Conservation (phyloP, 495 filamentous ascomycete genomes). For the Amniculicola lignicola region DNA sequence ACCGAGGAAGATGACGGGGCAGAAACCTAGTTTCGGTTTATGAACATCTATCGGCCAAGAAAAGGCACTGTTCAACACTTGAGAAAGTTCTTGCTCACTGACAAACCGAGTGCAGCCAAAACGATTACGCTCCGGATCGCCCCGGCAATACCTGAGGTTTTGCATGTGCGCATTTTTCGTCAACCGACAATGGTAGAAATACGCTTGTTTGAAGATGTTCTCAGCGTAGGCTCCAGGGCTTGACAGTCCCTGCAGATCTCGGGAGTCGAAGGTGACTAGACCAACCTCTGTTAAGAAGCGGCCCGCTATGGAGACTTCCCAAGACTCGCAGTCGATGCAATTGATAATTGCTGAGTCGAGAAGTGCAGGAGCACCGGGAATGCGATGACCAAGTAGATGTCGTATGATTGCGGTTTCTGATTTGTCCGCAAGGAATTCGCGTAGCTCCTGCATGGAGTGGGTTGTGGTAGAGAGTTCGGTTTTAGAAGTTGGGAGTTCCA, state of each 20-base stretch:
- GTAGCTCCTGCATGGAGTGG: too few species aligned
- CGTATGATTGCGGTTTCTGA: neutral
- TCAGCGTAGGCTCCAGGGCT: neutral
- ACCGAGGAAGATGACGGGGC: constrained; percentile 13
- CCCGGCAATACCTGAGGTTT: constrained; percentile 1
- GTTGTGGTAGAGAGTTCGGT: too few species aligned
- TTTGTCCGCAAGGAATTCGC: neutral
- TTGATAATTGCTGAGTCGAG: neutral
- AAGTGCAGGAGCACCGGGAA: constrained; percentile 4
- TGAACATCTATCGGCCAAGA: neutral
- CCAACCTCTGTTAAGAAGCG: constrained; percentile 14
- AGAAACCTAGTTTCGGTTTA: constrained; percentile 8
- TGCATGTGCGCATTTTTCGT: constrained; percentile 3
- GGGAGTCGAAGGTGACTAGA: neutral
- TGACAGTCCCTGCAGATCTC: neutral
- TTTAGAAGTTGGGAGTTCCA: too few species aligned
- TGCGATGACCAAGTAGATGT: neutral
- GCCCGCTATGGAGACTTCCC: neutral
- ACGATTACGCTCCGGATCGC: neutral
- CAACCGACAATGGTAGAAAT: constrained; percentile 16
- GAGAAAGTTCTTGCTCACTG: neutral
- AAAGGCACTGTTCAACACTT: constrained; percentile 1
- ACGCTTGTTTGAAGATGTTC: constrained; percentile 7
- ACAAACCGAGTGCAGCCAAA: constrained; percentile 11
- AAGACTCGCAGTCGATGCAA: constrained; percentile 5